phyloP scores from a whole-genome alignment of 1,284 basidiomycete species.

The Neolentinus lepideus region DNA sequence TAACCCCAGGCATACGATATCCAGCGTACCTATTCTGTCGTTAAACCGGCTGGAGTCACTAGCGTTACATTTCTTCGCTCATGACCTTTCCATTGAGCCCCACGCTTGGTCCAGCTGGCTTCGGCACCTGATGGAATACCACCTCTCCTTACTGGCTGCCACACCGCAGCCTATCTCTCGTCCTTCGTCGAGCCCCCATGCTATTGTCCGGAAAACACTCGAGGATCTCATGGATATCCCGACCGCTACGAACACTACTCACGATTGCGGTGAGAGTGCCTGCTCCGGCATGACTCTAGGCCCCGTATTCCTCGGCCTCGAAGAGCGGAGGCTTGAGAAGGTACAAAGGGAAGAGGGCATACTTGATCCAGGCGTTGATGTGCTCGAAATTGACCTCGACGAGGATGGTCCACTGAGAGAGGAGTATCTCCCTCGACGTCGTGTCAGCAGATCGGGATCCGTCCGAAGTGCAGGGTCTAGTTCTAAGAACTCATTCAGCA shows the following conservation, averaged over 20 bases:
- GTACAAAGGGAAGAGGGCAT: slow-evolving; percentile 33
- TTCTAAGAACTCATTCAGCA: not conserved
- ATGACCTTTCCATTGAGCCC: slow-evolving; percentile 60
- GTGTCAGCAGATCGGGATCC: slow-evolving; percentile 32
- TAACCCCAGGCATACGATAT: slow-evolving; percentile 63
- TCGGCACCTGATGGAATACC: slow-evolving; percentile 51
- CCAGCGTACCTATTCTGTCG: slow-evolving; percentile 58
- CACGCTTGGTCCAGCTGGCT: slow-evolving; percentile 67
- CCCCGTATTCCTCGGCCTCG: slow-evolving; percentile 65
- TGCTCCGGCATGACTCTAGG: slow-evolving; percentile 29
- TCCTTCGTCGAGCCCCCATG: slow-evolving; percentile 61
- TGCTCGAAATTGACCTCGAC: slow-evolving; percentile 68
- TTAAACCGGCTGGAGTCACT: slow-evolving; percentile 66
- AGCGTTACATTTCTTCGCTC: slow-evolving; percentile 58
- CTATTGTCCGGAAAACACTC: slow-evolving; percentile 59
- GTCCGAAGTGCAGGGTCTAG: slow-evolving; percentile 18
- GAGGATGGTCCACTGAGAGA: slow-evolving; percentile 74
- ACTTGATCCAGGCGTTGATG: slow-evolving; percentile 29
- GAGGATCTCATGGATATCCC: slow-evolving; percentile 57
- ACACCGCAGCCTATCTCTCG: slow-evolving; percentile 73
- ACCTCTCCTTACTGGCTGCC: slow-evolving; percentile 48
- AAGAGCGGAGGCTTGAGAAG: slow-evolving; percentile 49
- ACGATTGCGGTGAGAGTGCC: slow-evolving; percentile 12
- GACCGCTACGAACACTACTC: slow-evolving; percentile 14
- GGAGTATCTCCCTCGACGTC: slow-evolving; percentile 70